A percentile compares a stretch with the other conserved stretches of the same genome.
These are phyloP conservation scores for Neoscytalidium dimidiatum DNA, from an alignment of 2,329 filamentous ascomycete genomes.

Conservation along the genomic window DNA sequence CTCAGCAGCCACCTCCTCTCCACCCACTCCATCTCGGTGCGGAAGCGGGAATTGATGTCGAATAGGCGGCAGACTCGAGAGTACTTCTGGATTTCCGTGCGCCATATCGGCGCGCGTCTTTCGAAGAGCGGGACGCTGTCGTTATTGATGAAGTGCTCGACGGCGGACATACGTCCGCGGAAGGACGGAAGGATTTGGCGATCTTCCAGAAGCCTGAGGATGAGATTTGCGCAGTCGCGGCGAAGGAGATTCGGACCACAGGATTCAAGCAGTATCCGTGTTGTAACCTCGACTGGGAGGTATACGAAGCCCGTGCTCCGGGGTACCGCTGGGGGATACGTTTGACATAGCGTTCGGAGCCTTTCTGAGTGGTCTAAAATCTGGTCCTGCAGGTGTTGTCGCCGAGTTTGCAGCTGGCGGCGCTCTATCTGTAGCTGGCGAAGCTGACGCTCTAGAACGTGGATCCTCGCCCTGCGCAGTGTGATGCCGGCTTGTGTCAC, in stretches of 20 bases:
- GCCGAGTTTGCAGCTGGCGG: not conserved
- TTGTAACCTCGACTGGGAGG: not conserved
- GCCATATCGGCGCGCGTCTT: not conserved
- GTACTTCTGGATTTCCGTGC: not conserved
- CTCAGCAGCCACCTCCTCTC: not conserved
- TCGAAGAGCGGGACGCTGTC: not conserved
- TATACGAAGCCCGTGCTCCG: not conserved
- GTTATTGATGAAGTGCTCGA: not conserved
- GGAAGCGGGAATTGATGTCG: not conserved
- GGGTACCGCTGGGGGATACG: not conserved
- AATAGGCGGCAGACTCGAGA: not conserved
- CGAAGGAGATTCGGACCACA: not conserved
- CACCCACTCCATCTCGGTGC: not conserved
- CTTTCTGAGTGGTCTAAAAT: not conserved
- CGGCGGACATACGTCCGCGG: not conserved
- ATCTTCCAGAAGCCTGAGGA: not conserved
- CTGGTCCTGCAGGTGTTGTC: not conserved
- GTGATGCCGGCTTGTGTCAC: not conserved
- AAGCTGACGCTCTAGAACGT: no score
- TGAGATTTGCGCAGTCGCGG: not conserved
- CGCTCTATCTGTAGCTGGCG: no score
- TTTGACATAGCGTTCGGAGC: not conserved
- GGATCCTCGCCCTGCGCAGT: not conserved
- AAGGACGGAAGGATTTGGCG: not conserved
- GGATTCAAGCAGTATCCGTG: not conserved